phyloP scores from a whole-genome alignment of 768 basidiomycete species.

The Royoungia palumana region DNA sequence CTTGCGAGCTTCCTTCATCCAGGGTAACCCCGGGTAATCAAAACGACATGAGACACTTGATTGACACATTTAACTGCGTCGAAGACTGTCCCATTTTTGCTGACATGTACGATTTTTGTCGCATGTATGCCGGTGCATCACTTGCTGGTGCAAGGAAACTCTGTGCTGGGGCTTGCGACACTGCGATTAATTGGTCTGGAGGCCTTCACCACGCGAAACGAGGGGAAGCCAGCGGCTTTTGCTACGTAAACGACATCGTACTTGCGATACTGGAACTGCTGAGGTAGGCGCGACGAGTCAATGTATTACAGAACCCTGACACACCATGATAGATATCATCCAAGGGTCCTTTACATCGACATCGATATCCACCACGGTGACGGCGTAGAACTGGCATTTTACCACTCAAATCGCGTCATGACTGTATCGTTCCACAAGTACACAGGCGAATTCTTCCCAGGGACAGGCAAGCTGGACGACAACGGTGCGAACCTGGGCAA shows the following conservation, averaged over 20 bases:
- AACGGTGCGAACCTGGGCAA: slow-evolving; percentile 86
- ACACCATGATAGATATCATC: slow-evolving; percentile 63
- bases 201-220: slow-evolving; percentile 98
- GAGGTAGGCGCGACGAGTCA: slow-evolving; percentile 44
- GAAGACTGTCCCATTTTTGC: slow-evolving; percentile 97
- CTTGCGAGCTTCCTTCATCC: not conserved
- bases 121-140: slow-evolving; percentile 90
- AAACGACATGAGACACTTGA: slow-evolving; percentile 66
- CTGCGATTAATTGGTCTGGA: slow-evolving; percentile 98
- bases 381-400: slow-evolving; percentile 97
- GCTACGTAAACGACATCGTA: slow-evolving; percentile 97
- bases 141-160: slow-evolving; percentile 89
- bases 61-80: slow-evolving; percentile 88
- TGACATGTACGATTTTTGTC: slow-evolving; percentile 92
- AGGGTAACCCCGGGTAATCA: slow-evolving; percentile 84
- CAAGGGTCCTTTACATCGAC: slow-evolving; percentile 95
- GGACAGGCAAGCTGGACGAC: slow-evolving; percentile 94
- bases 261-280: slow-evolving; percentile 91
- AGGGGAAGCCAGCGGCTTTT: slow-evolving; percentile 97
- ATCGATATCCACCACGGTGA: slow-evolving; percentile 99
- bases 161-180: slow-evolving; percentile 82
- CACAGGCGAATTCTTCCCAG: slow-evolving; percentile 97
- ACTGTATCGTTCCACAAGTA: slow-evolving; percentile 99
- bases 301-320: not conserved
- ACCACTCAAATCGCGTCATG: slow-evolving; percentile 96